Conservation (phyloP, 2,329 filamentous ascomycete species). For the Ambrosiella beaveri region DNA sequence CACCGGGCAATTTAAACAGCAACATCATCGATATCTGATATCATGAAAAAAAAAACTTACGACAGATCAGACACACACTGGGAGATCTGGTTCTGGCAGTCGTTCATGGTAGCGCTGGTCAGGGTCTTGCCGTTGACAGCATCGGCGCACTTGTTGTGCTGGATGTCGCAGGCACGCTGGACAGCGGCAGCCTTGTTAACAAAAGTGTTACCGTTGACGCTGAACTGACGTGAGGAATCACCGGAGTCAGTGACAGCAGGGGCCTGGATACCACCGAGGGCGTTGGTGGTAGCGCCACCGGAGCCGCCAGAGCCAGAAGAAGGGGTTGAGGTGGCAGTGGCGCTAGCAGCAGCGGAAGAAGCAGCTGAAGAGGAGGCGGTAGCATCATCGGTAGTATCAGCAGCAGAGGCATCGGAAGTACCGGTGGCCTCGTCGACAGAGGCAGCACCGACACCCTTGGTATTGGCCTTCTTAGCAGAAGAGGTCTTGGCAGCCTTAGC, state of each 20-base stretch:
- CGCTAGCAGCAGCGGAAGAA: slow-evolving; percentile 3
- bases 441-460: slow-evolving; percentile 11
- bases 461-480: slow-evolving; percentile 12
- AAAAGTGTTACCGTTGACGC: slow-evolving; percentile 40
- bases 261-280: slow-evolving; percentile 34
- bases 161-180: slow-evolving; percentile 44
- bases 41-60: slow-evolving; percentile 11
- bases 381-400: not conserved
- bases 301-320: slow-evolving; percentile 15
- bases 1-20: not conserved
- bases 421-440: slow-evolving; percentile 16
- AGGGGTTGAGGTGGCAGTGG: slow-evolving; percentile 7
- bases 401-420: slow-evolving; percentile 27
- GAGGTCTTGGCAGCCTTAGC: slow-evolving; percentile 14
- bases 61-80: slow-evolving; percentile 24
- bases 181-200: slow-evolving; percentile 36
- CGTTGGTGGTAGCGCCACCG: slow-evolving; percentile 18
- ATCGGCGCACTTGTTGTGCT: slow-evolving; percentile 43
- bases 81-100: slow-evolving; percentile 38
- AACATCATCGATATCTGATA: not conserved
- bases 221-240: slow-evolving; percentile 33
- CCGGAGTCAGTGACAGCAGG: slow-evolving; percentile 33
- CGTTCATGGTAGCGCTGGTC: slow-evolving; percentile 24
- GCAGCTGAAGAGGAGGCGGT: not conserved
- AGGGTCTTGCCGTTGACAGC: slow-evolving; percentile 34